These are phyloP conservation scores for Boehmeria nivea DNA, from an alignment of 306 rosid species.

Conservation along the genomic window DNA sequence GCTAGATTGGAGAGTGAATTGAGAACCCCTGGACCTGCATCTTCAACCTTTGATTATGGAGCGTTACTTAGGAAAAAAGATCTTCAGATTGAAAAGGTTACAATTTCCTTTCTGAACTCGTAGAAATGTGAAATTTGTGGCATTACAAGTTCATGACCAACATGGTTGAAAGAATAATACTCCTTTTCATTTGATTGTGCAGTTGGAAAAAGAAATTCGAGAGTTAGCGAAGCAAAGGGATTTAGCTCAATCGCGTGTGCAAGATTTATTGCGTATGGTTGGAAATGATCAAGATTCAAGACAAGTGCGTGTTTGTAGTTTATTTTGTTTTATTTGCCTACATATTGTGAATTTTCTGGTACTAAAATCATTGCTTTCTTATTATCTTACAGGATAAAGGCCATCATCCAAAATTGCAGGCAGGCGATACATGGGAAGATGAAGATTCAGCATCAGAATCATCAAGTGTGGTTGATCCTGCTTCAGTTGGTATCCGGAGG, in stretches of 20 bases:
- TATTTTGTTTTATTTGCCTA: slow-evolving; percentile 8
- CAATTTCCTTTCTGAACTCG: neutral
- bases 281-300: slow-evolving; percentile 54
- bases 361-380: slow-evolving; percentile 12
- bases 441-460: slow-evolving; percentile 71
- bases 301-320: slow-evolving; percentile 40
- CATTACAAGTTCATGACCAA: neutral
- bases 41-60: slow-evolving; percentile 57
- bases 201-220: slow-evolving; percentile 86
- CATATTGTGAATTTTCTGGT: slow-evolving; percentile 6
- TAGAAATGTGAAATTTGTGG: neutral
- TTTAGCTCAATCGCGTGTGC: slow-evolving; percentile 87
- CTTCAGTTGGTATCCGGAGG: slow-evolving; percentile 33
- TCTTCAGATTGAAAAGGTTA: slow-evolving; percentile 91
- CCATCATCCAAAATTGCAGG: slow-evolving; percentile 39
- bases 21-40: slow-evolving; percentile 59
- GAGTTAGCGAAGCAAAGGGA: slow-evolving; percentile 85
- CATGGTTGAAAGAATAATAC: neutral
- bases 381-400: slow-evolving; percentile 30
- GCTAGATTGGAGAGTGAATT: slow-evolving; percentile 95
- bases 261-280: slow-evolving; percentile 68
- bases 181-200: slow-evolving; percentile 24
- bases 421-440: slow-evolving; percentile 54
- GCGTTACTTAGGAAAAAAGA: slow-evolving; percentile 83
- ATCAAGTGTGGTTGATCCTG: slow-evolving; percentile 47